Conservation (phyloP, 1,139 yeast genomes). For the Geotrichum australiense region DNA sequence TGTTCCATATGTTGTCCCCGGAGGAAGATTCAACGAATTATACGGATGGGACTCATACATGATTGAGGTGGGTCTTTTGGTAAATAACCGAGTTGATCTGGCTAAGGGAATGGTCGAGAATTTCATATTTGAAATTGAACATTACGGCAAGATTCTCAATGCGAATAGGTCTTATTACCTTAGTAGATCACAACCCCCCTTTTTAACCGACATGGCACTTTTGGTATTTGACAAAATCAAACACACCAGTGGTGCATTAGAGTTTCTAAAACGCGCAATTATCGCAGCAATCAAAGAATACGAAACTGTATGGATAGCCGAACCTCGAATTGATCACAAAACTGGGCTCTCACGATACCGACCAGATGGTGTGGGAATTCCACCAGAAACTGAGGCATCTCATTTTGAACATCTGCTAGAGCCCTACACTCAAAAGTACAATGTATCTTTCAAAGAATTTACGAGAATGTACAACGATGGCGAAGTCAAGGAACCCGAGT, state of each 20-base stretch:
- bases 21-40: constrained; percentile 92
- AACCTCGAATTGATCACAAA: constrained; percentile 65
- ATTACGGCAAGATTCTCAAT: constrained; percentile 88
- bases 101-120: constrained; percentile 92
- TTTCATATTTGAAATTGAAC: constrained; percentile 80
- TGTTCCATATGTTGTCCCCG: constrained; percentile 91
- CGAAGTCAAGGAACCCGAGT: constrained; percentile 59
- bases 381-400: constrained; percentile 92
- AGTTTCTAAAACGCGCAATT: constrained; percentile 58
- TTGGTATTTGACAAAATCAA: constrained; percentile 56
- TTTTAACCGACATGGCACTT: constrained; percentile 86
- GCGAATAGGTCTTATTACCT: constrained; percentile 91
- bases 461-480: constrained; percentile 63
- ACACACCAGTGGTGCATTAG: constrained; percentile 40
- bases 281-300: constrained; percentile 85
- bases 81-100: constrained; percentile 56
- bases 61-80: constrained; percentile 76
- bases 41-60: constrained; percentile 99
- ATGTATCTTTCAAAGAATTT: constrained; percentile 60
- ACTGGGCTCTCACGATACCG: constrained; percentile 87
- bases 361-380: constrained; percentile 85
- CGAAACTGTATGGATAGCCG: constrained; percentile 65
- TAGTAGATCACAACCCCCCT: constrained; percentile 97
- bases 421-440: constrained; percentile 63
- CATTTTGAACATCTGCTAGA: constrained; percentile 71